Base-by-base conservation (phyloP, 306 rosid species). In the Nissolia schottii region DNA sequence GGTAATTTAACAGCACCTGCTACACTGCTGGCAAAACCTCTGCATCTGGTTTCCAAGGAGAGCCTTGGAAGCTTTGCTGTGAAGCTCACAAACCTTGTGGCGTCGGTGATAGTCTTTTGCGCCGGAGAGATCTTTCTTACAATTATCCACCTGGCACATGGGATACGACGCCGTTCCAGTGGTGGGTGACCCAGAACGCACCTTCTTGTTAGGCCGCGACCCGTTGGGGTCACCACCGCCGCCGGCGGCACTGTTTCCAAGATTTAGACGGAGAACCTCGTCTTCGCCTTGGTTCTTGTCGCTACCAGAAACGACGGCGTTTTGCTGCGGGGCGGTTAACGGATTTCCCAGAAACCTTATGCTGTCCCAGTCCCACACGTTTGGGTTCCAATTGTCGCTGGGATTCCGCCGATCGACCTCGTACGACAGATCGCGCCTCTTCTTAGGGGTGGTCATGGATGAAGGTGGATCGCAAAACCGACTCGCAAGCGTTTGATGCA, bases 1-100 rank as follows among this genome's bases (percentile, higher is more conserved):
- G 50, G 38, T 5, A 41, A 49, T 7, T 6, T 3, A 46, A 10
- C 25, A 22, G 3, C 18, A 88, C 93, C 98, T 90, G 86, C 98
- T 92, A 77, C 98, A 92, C 92, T 92, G 98, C 78, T 92, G 98
- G 78, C 98, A 92, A 71, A 92, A 92, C 60, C 98, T 60, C 81
- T 92, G 98, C 95, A 87, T 83, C 78, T 83, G 92, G 23, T 75
- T 81, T 22, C 82, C 82, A 27, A 90, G 88, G 9, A 80, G 86
- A 11, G 96, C 92, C 51, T 75, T 86, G 8, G 92, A 82, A 69
- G 98, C 80, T 73, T 92, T 92, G 71, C 96, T 87, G 19, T 92
- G 98, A 76, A 84, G 18, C 85, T 92, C 91, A 45, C 98, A 92
- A 2, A 92, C 98, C 50, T 92, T 92, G 51, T 92, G 98, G 2